Evolutionary conservation across 768 basidiomycete genomes (phyloP).

Genomic region (Cyclocybe cylindracea): DNA sequence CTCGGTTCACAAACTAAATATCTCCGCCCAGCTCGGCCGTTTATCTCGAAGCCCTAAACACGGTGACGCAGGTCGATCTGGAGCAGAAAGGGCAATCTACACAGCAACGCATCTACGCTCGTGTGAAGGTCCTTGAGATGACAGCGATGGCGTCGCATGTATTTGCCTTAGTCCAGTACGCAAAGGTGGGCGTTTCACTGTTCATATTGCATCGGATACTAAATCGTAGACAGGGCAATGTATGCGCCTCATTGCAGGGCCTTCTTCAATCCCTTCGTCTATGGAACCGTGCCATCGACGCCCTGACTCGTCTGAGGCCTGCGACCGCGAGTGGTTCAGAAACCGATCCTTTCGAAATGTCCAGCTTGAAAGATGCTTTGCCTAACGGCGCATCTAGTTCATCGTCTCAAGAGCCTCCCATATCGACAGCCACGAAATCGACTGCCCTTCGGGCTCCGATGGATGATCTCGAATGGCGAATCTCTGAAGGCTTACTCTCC

Average conservation of each 20-base stretch:
- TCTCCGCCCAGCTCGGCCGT: constrained; percentile 38
- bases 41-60: constrained; percentile 60
- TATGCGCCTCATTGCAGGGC: constrained; percentile 53
- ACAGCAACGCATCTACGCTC: constrained; percentile 55
- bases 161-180: constrained; percentile 67
- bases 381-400: constrained; percentile 24
- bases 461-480: constrained; percentile 71
- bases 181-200: constrained; percentile 46
- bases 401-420: constrained; percentile 13
- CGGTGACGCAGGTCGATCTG: constrained; percentile 41
- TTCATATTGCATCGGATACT: neutral
- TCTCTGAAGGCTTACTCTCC: constrained; percentile 69
- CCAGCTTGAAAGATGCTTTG: constrained; percentile 42
- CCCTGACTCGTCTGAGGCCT: constrained; percentile 59
- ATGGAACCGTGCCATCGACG: constrained; percentile 80
- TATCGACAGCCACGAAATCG: constrained; percentile 23
- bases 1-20: neutral
- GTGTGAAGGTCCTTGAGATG: constrained; percentile 62
- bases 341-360: constrained; percentile 61
- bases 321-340: constrained; percentile 29
- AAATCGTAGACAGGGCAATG: constrained; percentile 52
- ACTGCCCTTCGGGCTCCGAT: constrained; percentile 36
- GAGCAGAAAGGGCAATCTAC: constrained; percentile 53
- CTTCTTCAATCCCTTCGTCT: constrained; percentile 73
- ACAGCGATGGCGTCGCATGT: constrained; percentile 73